Percentiles rank a stretch among this genome's conserved stretches.
These are phyloP conservation scores for Euphrasia confusa DNA, from an alignment of 257 asterid species.

Conservation along the genomic window DNA sequence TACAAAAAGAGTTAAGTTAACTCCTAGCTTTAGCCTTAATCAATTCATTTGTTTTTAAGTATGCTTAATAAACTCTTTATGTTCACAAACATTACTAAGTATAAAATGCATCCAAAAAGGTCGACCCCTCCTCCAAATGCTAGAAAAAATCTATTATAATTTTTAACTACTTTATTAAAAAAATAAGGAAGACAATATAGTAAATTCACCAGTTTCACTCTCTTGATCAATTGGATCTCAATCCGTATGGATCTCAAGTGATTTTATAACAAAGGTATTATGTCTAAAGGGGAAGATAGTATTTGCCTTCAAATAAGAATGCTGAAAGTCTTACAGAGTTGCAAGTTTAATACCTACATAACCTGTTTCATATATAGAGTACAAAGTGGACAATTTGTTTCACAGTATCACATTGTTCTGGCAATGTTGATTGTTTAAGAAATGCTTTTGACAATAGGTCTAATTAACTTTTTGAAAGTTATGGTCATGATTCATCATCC, in stretches of 20 bases:
- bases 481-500: background rate
- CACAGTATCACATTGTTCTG: background rate
- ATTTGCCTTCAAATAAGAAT: background rate
- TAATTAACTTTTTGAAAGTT: background rate
- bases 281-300: background rate
- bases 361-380: conserved; percentile 6
- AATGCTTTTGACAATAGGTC: background rate
- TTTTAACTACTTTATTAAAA: background rate
- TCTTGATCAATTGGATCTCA: conserved; percentile 3
- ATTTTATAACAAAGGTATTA: background rate
- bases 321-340: background rate
- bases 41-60: background rate
- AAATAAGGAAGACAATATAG: conserved; percentile 2
- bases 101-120: conserved; percentile 19
- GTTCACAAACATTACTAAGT: conserved; percentile 12
- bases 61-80: conserved; percentile 1
- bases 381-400: conserved; percentile 4
- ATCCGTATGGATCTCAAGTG: too few relatives aligned
- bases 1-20: conserved; percentile 29
- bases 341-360: conserved; percentile 6
- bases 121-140: background rate
- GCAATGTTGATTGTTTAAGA: background rate
- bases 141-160: background rate
- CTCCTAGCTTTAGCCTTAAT: background rate
- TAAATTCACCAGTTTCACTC: conserved; percentile 8